Percentiles rank a stretch among this genome's conserved stretches.
These are phyloP conservation scores for Penicillium cinerascens DNA, from an alignment of 495 filamentous ascomycete genomes.

Conservation along the genomic window DNA sequence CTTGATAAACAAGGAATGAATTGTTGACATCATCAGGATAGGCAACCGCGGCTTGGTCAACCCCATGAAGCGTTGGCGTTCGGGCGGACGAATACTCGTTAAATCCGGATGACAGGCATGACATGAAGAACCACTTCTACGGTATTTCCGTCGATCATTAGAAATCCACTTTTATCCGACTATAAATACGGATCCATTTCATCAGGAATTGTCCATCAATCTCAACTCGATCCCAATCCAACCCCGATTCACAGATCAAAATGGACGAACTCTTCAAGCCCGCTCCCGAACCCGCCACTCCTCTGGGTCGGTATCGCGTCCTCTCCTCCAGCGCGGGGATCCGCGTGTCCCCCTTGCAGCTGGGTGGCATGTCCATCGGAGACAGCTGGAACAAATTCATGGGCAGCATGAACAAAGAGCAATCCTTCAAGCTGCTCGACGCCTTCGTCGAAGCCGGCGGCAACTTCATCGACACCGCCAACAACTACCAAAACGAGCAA, in stretches of 20 bases:
- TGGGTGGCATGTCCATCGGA: constrained; percentile 65
- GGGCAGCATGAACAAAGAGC: constrained; percentile 47
- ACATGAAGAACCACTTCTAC: neutral
- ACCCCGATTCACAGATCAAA: constrained; percentile 1
- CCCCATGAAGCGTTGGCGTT: neutral
- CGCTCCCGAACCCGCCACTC: constrained; percentile 49
- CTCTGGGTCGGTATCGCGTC: constrained; percentile 57
- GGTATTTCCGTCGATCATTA: neutral
- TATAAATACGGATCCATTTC: neutral
- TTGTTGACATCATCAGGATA: neutral
- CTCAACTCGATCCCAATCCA: neutral
- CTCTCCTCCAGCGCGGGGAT: constrained; percentile 57
- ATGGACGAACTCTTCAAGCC: constrained; percentile 41
- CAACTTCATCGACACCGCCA: constrained; percentile 54
- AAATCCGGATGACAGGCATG: constrained; percentile 6
- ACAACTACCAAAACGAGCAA: constrained; percentile 55
- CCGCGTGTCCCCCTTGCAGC: constrained; percentile 56
- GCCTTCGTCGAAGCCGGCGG: constrained; percentile 46
- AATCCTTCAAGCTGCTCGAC: constrained; percentile 50
- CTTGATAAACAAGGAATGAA: neutral
- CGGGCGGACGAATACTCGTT: neutral
- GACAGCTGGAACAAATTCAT: constrained; percentile 48
- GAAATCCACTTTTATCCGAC: neutral
- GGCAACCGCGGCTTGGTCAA: neutral
- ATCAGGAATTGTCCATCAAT: neutral